A percentile compares a stretch with the other conserved stretches of the same genome.
These are phyloP conservation scores for Rhizopogon vulgaris DNA, from an alignment of 768 basidiomycete species.

Conservation along the genomic window DNA sequence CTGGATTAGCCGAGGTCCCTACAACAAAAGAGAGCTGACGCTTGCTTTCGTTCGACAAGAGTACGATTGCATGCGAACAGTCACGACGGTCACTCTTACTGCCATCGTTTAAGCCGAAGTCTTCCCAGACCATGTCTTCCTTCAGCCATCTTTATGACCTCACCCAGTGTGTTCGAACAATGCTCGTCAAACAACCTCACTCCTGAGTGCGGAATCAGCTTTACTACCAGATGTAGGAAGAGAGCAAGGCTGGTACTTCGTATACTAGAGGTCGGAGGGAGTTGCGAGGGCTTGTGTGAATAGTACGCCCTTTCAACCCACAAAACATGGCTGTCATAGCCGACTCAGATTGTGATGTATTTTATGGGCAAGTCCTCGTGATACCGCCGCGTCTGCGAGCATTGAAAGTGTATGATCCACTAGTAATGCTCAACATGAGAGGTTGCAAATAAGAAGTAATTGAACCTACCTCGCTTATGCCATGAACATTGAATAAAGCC, in stretches of 20 bases:
- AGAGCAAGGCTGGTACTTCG: slow-evolving; percentile 15
- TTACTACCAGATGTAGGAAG: slow-evolving; percentile 7
- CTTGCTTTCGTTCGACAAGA: not conserved
- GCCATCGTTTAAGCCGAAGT: slow-evolving; percentile 26
- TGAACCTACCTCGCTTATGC: slow-evolving; percentile 46
- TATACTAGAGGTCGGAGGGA: slow-evolving; percentile 12
- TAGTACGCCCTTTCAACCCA: slow-evolving; percentile 19
- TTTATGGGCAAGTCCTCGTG: slow-evolving; percentile 57
- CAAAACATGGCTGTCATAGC: slow-evolving; percentile 25
- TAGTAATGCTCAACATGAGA: slow-evolving; percentile 23
- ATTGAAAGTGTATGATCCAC: slow-evolving; percentile 66
- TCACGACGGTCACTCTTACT: slow-evolving; percentile 4
- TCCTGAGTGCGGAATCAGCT: slow-evolving; percentile 11
- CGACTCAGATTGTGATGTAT: slow-evolving; percentile 46
- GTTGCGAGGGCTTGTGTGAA: slow-evolving; percentile 21
- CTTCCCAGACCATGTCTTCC: slow-evolving; percentile 47
- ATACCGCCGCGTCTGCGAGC: slow-evolving; percentile 53
- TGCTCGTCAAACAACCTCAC: slow-evolving; percentile 27
- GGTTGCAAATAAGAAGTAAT: not conserved
- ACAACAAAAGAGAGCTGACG: not conserved
- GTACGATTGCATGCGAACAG: not conserved
- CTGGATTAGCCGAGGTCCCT: not conserved
- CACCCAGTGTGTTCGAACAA: slow-evolving; percentile 43
- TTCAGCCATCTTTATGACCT: slow-evolving; percentile 56
- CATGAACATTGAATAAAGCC: slow-evolving; percentile 49